A percentile compares a stretch with the other conserved stretches of the same genome.
These are phyloP conservation scores for Diaporthe australafricana DNA, from an alignment of 2,329 filamentous ascomycete genomes.

Conservation along the genomic window DNA sequence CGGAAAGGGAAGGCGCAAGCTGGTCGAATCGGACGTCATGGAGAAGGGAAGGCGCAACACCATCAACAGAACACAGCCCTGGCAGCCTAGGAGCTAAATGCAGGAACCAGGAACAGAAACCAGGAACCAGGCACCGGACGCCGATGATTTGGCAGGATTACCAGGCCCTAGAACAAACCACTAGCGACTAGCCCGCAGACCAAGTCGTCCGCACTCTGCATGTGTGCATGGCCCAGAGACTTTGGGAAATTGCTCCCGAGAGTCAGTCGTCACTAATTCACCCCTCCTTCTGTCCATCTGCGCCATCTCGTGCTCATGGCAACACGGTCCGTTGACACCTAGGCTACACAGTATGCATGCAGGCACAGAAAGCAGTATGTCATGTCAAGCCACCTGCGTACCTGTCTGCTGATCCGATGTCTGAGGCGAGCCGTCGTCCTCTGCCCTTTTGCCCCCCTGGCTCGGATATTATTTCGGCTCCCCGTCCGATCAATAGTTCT, in stretches of 20 bases:
- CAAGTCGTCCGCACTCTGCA: neutral
- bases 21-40: slow-evolving; percentile 27
- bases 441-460: neutral
- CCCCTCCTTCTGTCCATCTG: neutral
- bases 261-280: no score
- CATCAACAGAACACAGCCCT: slow-evolving; percentile 6
- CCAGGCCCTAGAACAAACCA: slow-evolving; percentile 1
- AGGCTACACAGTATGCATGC: neutral
- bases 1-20: neutral
- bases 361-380: neutral
- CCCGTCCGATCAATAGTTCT: slow-evolving; percentile 21
- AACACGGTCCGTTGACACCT: slow-evolving; percentile 7
- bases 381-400: slow-evolving; percentile 21
- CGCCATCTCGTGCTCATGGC: slow-evolving; percentile 1
- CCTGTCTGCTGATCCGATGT: slow-evolving; percentile 12
- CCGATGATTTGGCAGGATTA: slow-evolving; percentile 1
- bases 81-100: neutral
- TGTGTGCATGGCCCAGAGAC: slow-evolving; percentile 8
- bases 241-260: slow-evolving; percentile 10
- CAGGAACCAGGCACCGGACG: slow-evolving; percentile 27
- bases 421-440: no score
- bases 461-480: slow-evolving; percentile 7
- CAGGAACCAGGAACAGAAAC: slow-evolving; percentile 9
- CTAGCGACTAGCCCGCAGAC: slow-evolving; percentile 3
- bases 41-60: neutral